Evolutionary conservation across 2,329 filamentous ascomycete species (phyloP), one percentile per base, ranked within the genome.

Genomic region (Hirsutella thompsonii): DNA sequence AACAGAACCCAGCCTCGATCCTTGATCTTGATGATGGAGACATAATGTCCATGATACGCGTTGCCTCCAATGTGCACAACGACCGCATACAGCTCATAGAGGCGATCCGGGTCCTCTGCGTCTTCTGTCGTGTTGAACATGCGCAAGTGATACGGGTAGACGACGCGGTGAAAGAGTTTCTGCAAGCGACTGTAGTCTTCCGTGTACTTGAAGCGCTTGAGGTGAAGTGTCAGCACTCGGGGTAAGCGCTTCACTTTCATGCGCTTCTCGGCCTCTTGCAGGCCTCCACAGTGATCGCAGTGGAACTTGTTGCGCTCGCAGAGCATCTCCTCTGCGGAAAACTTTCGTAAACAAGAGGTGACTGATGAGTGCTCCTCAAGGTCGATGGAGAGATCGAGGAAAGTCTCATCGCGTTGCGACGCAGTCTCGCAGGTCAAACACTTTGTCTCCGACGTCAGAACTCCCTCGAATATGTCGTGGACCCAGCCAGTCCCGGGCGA

Each of bases 291-390:
- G 52, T 89, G 89, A 58, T 98, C 92, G 63, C 92, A 98, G 57
- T 98, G 90, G 50, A 98, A 98, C 58, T 98, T 98, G 68, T 98
- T 96, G 45, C 89, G 76, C 64, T 98, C 92, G 56, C 92, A 96
- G 43, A 98, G 73, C 87, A 96, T 95, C 61, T 98, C 92, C 54
- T 96, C 92, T 36, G 92, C 88, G 0, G 92, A 98, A 55, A 98
- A 98, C 54, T 95, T 94, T 44, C 86, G 77, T 48, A 98, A 64
- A 58, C 92, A 98, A 20, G 92, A 90, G 3, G 92, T 96, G 3
- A 98, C 92, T 0, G 92, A 98, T 1, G 89, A 89, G 58, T 96
- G 88, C 55, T 95, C 82, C 49, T 94, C 88, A 11, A 98, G 68
- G 60, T 98, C 92, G 42, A 98, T 94, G 0, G 92, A 96, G 18